These are phyloP conservation scores for Sclerotinia nivalis DNA, from an alignment of 2,329 filamentous ascomycete species.

Conservation along the genomic window DNA sequence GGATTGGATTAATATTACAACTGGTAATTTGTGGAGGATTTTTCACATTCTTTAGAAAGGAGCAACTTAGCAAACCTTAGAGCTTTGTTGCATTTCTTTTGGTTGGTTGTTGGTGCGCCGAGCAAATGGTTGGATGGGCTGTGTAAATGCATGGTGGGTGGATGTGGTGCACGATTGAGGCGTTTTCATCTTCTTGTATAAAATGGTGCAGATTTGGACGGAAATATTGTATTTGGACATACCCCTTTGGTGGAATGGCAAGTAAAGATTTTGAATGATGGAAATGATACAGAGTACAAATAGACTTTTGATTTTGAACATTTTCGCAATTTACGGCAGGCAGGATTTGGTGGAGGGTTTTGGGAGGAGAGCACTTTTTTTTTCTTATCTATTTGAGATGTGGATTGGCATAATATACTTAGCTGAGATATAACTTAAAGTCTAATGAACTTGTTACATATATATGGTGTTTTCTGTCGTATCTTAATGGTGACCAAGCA, in stretches of 20 bases:
- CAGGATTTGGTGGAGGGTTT: not conserved
- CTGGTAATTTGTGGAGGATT: conserved; percentile 59
- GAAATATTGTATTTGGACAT: conserved; percentile 21
- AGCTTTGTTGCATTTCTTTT: conserved; percentile 15
- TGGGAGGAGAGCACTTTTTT: not conserved
- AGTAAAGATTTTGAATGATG: conserved; percentile 16
- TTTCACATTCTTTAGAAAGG: conserved; percentile 58
- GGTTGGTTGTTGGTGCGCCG: not conserved
- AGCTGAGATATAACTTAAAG: conserved; percentile 16
- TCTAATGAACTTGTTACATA: conserved; percentile 19
- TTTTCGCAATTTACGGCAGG: not conserved
- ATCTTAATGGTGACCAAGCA: not conserved
- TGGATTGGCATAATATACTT: conserved; percentile 15
- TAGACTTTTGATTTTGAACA: conserved; percentile 19
- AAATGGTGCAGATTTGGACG: conserved; percentile 14
- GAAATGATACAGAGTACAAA: conserved; percentile 17
- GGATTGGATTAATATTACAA: conserved; percentile 60
- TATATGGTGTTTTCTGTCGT: not conserved
- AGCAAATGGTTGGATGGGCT: not conserved
- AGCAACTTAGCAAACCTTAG: conserved; percentile 57
- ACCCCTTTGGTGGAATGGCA: conserved; percentile 13
- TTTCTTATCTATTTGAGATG: conserved; percentile 13
- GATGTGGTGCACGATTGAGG: conserved; percentile 10
- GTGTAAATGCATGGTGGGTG: conserved; percentile 15
- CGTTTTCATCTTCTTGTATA: conserved; percentile 20